These are phyloP conservation scores for Tubosaeta sp. DNA, from an alignment of 768 basidiomycete genomes.

Conservation along the genomic window DNA sequence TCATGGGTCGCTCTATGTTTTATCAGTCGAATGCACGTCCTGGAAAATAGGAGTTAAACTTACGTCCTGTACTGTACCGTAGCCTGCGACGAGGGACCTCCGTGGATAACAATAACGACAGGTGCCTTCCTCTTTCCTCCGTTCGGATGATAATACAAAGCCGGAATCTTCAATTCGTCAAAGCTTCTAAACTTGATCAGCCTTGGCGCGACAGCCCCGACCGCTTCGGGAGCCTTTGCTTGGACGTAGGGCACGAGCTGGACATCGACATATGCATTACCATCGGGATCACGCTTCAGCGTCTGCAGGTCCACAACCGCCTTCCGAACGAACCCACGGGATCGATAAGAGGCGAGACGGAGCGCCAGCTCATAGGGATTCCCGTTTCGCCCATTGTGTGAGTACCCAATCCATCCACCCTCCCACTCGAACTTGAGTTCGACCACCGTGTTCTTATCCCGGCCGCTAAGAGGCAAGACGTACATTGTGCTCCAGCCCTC, in stretches of 20 bases:
- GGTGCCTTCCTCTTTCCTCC: slow-evolving; percentile 26
- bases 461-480: slow-evolving; percentile 29
- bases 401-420: slow-evolving; percentile 29
- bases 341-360: slow-evolving; percentile 29
- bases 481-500: slow-evolving; percentile 35
- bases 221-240: slow-evolving; percentile 28
- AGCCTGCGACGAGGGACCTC: slow-evolving; percentile 37
- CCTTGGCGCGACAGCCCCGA: slow-evolving; percentile 28
- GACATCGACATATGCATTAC: slow-evolving; percentile 26
- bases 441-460: slow-evolving; percentile 25
- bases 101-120: slow-evolving; percentile 36
- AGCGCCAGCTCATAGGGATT: slow-evolving; percentile 32
- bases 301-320: slow-evolving; percentile 30
- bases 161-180: slow-evolving; percentile 38
- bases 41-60: slow-evolving; percentile 3
- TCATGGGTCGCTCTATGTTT: slow-evolving; percentile 31
- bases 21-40: slow-evolving; percentile 1
- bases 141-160: slow-evolving; percentile 39
- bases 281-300: slow-evolving; percentile 18
- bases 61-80: slow-evolving; percentile 33
- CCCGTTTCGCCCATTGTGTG: slow-evolving; percentile 32
- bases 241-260: slow-evolving; percentile 30
- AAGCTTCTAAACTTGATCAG: slow-evolving; percentile 39
- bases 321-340: slow-evolving; percentile 23
- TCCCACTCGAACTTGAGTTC: slow-evolving; percentile 31